Conservation (phyloP, 2,329 filamentous ascomycete genomes). For the Xylariales sp. region DNA sequence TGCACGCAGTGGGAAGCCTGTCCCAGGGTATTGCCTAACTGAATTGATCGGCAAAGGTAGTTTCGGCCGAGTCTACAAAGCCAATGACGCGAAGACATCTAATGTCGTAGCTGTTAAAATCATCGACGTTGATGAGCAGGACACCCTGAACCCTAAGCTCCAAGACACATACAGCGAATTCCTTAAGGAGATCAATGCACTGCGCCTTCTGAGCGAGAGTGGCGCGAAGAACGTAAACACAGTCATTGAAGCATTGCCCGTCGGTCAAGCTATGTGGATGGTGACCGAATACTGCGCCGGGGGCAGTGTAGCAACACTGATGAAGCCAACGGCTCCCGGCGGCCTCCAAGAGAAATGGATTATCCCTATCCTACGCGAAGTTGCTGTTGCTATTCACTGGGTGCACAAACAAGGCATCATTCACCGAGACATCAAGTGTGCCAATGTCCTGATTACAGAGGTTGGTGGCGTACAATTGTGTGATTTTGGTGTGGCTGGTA, state of each 20-base stretch:
- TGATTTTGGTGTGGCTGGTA: constrained; percentile 85
- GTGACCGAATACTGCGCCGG: constrained; percentile 88
- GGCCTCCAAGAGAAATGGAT: constrained; percentile 78
- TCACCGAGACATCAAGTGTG: constrained; percentile 78
- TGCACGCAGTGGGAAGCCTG: constrained; percentile 67
- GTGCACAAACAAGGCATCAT: constrained; percentile 76
- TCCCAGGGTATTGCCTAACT: constrained; percentile 74
- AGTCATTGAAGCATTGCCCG: constrained; percentile 81
- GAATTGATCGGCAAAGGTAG: constrained; percentile 81
- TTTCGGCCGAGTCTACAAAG: constrained; percentile 80
- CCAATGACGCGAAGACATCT: constrained; percentile 57
- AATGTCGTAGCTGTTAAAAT: constrained; percentile 81
- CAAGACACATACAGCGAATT: constrained; percentile 77
- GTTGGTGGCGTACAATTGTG: constrained; percentile 82
- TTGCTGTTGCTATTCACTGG: constrained; percentile 74
- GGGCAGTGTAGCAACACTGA: constrained; percentile 80
- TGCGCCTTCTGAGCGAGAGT: constrained; percentile 78
- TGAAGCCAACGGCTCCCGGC: constrained; percentile 73
- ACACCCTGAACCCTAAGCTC: constrained; percentile 72
- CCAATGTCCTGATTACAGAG: constrained; percentile 84
- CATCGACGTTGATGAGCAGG: constrained; percentile 83
- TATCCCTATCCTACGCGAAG: constrained; percentile 73
- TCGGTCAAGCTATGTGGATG: constrained; percentile 87
- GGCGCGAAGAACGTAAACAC: constrained; percentile 84
- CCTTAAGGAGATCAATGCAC: constrained; percentile 74